Evolutionary conservation across 495 filamentous ascomycete species (phyloP).

Genomic region (Rhypophila decipiens): DNA sequence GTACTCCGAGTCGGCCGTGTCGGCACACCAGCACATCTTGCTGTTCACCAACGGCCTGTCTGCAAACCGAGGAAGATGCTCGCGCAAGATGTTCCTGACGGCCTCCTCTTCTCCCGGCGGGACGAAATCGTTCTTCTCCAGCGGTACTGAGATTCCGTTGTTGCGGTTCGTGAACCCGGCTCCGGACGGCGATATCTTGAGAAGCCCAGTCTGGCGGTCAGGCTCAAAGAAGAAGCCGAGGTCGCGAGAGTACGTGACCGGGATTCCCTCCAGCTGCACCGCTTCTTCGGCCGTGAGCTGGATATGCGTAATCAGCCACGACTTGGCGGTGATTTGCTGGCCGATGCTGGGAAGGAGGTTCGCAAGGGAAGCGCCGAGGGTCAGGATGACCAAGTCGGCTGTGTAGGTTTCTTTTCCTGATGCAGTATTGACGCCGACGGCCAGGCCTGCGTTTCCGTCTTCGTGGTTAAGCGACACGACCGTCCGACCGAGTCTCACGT

Average conservation of each 20-base stretch:
- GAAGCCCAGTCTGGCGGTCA: conserved; percentile 43
- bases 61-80: conserved; percentile 45
- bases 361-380: conserved; percentile 19
- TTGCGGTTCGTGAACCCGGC: conserved; percentile 45
- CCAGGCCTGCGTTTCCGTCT: conserved; percentile 2
- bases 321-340: conserved; percentile 38
- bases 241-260: conserved; percentile 49
- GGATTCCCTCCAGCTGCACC: conserved; percentile 43
- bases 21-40: conserved; percentile 52
- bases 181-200: conserved; percentile 51
- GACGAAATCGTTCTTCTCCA: conserved; percentile 33
- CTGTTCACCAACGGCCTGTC: conserved; percentile 43
- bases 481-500: conserved; percentile 20
- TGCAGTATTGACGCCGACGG: conserved; percentile 9
- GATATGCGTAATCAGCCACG: conserved; percentile 49
- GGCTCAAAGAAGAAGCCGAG: conserved; percentile 57
- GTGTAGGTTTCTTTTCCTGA: conserved; percentile 4
- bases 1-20: conserved; percentile 49
- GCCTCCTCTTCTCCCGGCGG: conserved; percentile 43
- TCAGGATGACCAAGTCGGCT: conserved; percentile 13
- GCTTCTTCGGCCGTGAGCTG: conserved; percentile 48
- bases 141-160: conserved; percentile 20
- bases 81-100: conserved; percentile 37
- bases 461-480: conserved; percentile 16
- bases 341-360: conserved; percentile 20